A percentile compares a stretch with the other conserved stretches of the same genome.
These are phyloP conservation scores for Trichoderma sp. DNA, from an alignment of 2,329 filamentous ascomycete genomes.

Conservation along the genomic window DNA sequence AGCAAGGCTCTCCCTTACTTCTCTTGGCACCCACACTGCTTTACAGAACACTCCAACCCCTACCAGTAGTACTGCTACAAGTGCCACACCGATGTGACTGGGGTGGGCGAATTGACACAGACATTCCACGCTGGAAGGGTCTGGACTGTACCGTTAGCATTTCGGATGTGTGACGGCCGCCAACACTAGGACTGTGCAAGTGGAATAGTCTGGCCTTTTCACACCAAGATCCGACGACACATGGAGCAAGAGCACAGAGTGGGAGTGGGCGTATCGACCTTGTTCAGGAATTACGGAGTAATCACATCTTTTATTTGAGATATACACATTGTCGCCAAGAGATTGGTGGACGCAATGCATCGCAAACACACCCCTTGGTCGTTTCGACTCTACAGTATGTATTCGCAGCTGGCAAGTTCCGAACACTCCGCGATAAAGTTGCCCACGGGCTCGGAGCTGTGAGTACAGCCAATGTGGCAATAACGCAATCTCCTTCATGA, in stretches of 20 bases:
- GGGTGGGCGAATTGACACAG: not conserved
- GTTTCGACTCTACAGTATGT: not conserved
- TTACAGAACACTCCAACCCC: not conserved
- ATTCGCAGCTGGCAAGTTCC: not conserved
- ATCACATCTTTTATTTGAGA: not conserved
- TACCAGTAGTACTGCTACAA: not conserved
- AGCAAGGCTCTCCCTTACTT: constrained; percentile 1
- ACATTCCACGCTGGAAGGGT: constrained; percentile 13
- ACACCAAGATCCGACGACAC: not conserved
- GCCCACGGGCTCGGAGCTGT: not conserved
- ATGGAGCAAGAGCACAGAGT: not conserved
- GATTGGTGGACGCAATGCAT: not conserved
- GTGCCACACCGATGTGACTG: constrained; percentile 11
- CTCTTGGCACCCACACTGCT: constrained; percentile 1
- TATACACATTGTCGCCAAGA: not conserved
- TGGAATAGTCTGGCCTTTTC: not conserved
- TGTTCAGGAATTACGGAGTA: not conserved
- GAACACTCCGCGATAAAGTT: not conserved
- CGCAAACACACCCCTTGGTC: not conserved
- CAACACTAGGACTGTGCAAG: not conserved
- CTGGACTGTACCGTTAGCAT: constrained; percentile 11
- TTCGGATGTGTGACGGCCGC: constrained; percentile 1
- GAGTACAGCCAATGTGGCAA: not conserved
- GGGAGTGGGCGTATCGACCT: not conserved
- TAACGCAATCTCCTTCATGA: not conserved